phyloP scores from a whole-genome alignment of 108 stramenopile species.

The Fistulifera pelliculosa region DNA sequence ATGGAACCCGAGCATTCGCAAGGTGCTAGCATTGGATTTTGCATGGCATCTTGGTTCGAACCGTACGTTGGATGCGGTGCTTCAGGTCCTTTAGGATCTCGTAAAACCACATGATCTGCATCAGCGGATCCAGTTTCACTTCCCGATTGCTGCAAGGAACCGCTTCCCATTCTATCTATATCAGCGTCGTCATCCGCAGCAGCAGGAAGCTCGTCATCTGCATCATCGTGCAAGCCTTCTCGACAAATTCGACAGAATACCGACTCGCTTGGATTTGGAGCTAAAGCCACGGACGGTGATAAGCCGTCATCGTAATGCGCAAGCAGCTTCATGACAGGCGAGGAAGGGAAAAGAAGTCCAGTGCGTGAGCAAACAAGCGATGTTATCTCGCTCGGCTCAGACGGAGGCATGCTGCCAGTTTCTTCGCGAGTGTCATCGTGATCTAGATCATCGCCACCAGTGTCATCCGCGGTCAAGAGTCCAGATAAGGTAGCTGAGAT shows the following conservation, averaged over 20 bases:
- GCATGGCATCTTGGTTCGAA: slow-evolving; percentile 33
- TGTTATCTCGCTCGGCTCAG: slow-evolving; percentile 16
- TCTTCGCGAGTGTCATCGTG: slow-evolving; percentile 30
- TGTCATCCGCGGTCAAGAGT: background rate
- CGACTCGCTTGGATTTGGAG: slow-evolving; percentile 24
- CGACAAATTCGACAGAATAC: slow-evolving; percentile 88
- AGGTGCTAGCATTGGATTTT: slow-evolving; percentile 82
- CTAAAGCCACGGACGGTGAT: slow-evolving; percentile 22
- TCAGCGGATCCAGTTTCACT: slow-evolving; percentile 7
- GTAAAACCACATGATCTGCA: background rate
- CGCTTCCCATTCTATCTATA: background rate
- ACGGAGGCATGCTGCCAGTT: slow-evolving; percentile 18
- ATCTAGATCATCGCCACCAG: slow-evolving; percentile 11
- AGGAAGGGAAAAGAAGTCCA: slow-evolving; percentile 55
- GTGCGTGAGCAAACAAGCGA: slow-evolving; percentile 33
- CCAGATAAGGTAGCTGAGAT: background rate
- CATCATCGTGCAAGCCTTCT: slow-evolving; percentile 76
- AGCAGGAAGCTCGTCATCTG: slow-evolving; percentile 30
- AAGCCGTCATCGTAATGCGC: slow-evolving; percentile 68
- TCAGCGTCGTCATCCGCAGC: slow-evolving; percentile 5
- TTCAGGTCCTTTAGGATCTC: slow-evolving; percentile 23
- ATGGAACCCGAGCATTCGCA: slow-evolving; percentile 86
- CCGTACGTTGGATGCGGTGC: slow-evolving; percentile 49
- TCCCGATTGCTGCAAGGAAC: background rate
- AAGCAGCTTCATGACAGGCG: slow-evolving; percentile 57